Evolutionary conservation across 2,329 filamentous ascomycete genomes (phyloP), one percentile per base, ranked within the genome.

Genomic region (Remersonia thermophila): DNA sequence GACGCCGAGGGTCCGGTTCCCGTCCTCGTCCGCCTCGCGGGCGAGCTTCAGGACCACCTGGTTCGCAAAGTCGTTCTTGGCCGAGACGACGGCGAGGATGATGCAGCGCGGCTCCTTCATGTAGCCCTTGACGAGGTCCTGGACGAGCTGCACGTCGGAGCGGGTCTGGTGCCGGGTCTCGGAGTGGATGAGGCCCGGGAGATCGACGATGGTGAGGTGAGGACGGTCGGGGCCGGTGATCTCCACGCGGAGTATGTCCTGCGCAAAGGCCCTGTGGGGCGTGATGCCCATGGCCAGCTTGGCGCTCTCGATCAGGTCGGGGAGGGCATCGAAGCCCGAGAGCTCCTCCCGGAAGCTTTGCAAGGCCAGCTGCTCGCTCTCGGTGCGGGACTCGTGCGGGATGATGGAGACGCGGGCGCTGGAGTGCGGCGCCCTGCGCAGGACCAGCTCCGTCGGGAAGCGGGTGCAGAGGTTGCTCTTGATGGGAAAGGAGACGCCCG

Each of bases 171-270:
- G 48, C 38, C 61, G 61, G 16, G 55, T 60, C 16, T 57, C 51
- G 1, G 57, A 52, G 25, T 64, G 58, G 31, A 70, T 65, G 23
- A 72, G 50, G 1, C 68, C 67, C 3, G 67, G 67, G 1, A 71
- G 52, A 41, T 73, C 67, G 9, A 72, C 66, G 9, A 71, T 57
- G 0, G 67, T 71, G 3, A 73, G 54, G n/a, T 68, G 62, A n/a
- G 60, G 61, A 6, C 51, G 55, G 14, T 53, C 47, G 0, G 63
- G 59, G 9, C 61, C 60, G 3, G 50, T 52, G 30, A 64, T 54
- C 42, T 65, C 61, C 32, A 66, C 48, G 3, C 56, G 55, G 4
- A 66, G 55, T 2, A 63, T 50, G 37, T 66, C 58, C 4, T 51
- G 50, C 5, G 55, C 53, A 45, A 66, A 65, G 3, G 49, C 48